A percentile compares a stretch with the other conserved stretches of the same genome.
Conservation (phyloP, 2,329 filamentous ascomycete genomes). For the Dactylella cylindrospora region DNA sequence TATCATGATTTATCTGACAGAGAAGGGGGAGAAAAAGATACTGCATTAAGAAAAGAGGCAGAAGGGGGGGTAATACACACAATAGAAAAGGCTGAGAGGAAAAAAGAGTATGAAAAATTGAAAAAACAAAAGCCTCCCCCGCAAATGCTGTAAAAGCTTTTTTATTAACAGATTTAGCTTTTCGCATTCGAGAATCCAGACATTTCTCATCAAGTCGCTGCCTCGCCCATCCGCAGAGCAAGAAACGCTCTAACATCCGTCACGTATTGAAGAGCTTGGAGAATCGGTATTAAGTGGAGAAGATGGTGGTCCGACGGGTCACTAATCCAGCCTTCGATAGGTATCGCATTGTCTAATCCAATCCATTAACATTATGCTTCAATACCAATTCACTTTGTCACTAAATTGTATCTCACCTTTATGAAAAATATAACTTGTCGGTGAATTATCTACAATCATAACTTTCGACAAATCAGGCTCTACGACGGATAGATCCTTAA, state of each 20-base stretch:
- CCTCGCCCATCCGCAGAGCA: conserved; percentile 81
- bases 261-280: conserved; percentile 94
- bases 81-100: conserved; percentile 2
- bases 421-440: conserved; percentile 97
- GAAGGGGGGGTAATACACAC: conserved; percentile 7
- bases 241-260: conserved; percentile 91
- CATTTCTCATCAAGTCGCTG: conserved; percentile 31
- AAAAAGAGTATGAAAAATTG: conserved; percentile 9
- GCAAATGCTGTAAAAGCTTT: conserved; percentile 32
- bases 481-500: conserved; percentile 94
- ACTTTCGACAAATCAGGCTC: conserved; percentile 97
- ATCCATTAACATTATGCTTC: conserved; percentile 6
- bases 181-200: background rate
- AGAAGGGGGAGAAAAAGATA: background rate
- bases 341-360: conserved; percentile 86
- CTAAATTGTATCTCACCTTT: conserved; percentile 74
- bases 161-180: background rate
- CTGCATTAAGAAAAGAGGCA: background rate
- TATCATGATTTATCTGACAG: conserved; percentile 44
- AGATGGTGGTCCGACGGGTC: conserved; percentile 96
- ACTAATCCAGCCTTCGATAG: conserved; percentile 98
- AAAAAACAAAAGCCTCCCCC: conserved; percentile 4
- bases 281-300: conserved; percentile 83
- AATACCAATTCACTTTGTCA: conserved; percentile 39
- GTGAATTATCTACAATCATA: conserved; percentile 98